Evolutionary conservation across 2,329 filamentous ascomycete genomes (phyloP).

Genomic region (Botryosphaeria agaves): DNA sequence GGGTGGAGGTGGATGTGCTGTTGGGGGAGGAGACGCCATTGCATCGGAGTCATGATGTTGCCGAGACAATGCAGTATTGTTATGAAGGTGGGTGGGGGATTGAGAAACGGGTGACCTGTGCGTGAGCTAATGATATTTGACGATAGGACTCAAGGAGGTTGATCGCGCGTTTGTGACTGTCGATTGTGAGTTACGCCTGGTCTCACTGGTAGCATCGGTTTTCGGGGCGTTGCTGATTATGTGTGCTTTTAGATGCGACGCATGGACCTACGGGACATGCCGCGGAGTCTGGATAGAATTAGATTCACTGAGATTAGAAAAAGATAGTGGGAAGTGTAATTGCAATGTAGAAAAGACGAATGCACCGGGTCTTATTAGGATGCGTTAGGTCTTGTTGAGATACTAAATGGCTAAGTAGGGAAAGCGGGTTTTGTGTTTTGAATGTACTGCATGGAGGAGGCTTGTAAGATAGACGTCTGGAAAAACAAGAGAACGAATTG

Average conservation of each 20-base stretch:
- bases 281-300: too few relatives aligned
- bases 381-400: too few relatives aligned
- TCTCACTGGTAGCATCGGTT: neutral
- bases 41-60: conserved; percentile 38
- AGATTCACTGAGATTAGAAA: too few relatives aligned
- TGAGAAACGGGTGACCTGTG: conserved; percentile 6
- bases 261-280: conserved; percentile 25
- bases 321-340: too few relatives aligned
- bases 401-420: too few relatives aligned
- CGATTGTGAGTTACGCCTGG: conserved; percentile 23
- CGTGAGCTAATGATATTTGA: conserved; percentile 21
- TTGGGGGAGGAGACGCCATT: conserved; percentile 36
- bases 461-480: too few relatives aligned
- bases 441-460: too few relatives aligned
- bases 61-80: conserved; percentile 47
- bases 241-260: conserved; percentile 14
- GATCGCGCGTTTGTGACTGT: conserved; percentile 34
- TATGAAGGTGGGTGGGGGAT: too few relatives aligned
- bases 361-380: too few relatives aligned
- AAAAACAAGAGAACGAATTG: too few relatives aligned
- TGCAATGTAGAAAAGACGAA: too few relatives aligned
- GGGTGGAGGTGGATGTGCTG: conserved; percentile 44
- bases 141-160: conserved; percentile 27
- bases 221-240: conserved; percentile 2
- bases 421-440: too few relatives aligned